Evolutionary conservation across 2,329 filamentous ascomycete genomes (phyloP).

Genomic region (Plenodomus biglobosus): DNA sequence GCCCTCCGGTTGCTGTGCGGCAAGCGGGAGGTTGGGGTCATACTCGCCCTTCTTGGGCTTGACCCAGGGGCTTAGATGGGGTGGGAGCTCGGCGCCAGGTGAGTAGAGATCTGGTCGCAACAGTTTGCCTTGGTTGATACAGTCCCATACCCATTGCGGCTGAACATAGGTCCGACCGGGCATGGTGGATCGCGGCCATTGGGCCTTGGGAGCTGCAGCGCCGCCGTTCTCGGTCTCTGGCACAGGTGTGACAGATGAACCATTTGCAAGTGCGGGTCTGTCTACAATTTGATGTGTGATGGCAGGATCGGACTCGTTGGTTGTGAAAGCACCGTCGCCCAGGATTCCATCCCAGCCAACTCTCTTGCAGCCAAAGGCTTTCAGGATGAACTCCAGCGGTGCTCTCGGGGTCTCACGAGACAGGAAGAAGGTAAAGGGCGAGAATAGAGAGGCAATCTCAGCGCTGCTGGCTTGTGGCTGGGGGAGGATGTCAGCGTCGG

Average conservation of each 20-base stretch:
- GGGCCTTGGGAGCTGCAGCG: conserved; percentile 44
- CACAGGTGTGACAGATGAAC: conserved; percentile 44
- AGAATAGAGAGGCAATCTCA: conserved; percentile 75
- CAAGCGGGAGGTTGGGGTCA: conserved; percentile 82
- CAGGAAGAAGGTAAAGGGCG: conserved; percentile 86
- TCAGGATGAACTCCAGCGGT: conserved; percentile 87
- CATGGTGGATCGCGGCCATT: conserved; percentile 68
- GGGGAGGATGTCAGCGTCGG: conserved; percentile 80
- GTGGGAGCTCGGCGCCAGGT: conserved; percentile 84
- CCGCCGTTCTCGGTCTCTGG: conserved; percentile 59
- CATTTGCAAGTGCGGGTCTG: conserved; percentile 66
- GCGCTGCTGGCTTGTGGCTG: conserved; percentile 71
- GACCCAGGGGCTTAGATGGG: conserved; percentile 95
- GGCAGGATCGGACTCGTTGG: conserved; percentile 78
- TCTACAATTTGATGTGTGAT: conserved; percentile 98
- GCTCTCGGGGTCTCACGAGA: conserved; percentile 91
- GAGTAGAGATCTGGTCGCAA: conserved; percentile 85
- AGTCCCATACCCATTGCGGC: conserved; percentile 99
- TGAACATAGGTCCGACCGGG: conserved; percentile 93
- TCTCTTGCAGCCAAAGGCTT: conserved; percentile 92
- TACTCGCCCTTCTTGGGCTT: conserved; percentile 84
- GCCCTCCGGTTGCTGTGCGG: conserved; percentile 83
- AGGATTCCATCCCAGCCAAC: conserved; percentile 92
- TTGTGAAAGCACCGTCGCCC: conserved; percentile 89
- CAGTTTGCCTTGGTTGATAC: conserved; percentile 86